A percentile compares a stretch with the other conserved stretches of the same genome.
Evolutionary conservation across 805 yeast species (phyloP).

Genomic region (Metschnikowia amazonensis): DNA sequence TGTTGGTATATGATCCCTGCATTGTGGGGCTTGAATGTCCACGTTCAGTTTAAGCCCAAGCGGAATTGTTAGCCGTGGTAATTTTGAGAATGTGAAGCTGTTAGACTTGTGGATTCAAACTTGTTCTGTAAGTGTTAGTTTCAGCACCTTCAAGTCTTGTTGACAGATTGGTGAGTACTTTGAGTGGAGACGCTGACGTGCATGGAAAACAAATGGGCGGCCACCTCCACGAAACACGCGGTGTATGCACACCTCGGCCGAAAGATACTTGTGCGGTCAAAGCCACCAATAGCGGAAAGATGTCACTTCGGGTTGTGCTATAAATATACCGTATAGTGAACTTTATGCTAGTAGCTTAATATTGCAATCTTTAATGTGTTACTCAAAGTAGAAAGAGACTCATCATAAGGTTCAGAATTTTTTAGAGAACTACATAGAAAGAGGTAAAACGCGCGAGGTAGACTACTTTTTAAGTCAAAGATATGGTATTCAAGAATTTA

Average conservation of each 20-base stretch:
- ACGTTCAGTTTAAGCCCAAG: background rate
- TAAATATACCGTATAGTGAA: background rate
- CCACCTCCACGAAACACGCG: background rate
- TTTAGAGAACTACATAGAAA: too few species aligned
- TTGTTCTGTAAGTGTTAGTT: background rate
- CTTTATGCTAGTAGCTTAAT: background rate
- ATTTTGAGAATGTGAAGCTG: too few species aligned
- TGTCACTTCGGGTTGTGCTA: too few species aligned
- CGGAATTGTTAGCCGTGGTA: background rate
- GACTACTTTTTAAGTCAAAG: too few species aligned
- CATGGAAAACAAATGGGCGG: conserved; percentile 1
- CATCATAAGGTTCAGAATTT: too few species aligned
- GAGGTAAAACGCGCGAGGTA: too few species aligned
- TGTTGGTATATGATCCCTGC: conserved; percentile 43
- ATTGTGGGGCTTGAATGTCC: conserved; percentile 17
- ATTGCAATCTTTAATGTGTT: too few species aligned
- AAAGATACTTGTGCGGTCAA: background rate
- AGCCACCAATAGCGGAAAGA: background rate
- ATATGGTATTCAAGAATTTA: too few species aligned
- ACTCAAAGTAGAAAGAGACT: too few species aligned
- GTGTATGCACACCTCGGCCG: background rate
- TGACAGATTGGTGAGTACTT: background rate
- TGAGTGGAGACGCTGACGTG: background rate
- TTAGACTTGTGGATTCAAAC: background rate
- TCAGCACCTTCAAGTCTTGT: background rate